Evolutionary conservation across 257 asterid genomes (phyloP), one percentile per base, ranked within the genome.

Genomic region (Nyctanthes arbortristis): DNA sequence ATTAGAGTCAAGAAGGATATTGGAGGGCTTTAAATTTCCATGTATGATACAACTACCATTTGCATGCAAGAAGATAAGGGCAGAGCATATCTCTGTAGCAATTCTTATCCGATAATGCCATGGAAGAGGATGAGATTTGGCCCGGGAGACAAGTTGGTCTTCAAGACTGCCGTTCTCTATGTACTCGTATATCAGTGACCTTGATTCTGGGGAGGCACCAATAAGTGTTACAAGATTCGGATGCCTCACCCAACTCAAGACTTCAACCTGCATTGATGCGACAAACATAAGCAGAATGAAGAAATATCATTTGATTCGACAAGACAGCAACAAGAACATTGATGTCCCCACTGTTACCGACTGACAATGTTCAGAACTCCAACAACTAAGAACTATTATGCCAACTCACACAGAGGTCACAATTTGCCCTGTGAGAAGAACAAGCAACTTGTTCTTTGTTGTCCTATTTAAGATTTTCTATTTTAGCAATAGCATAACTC

Each of bases 61-160:
- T 71, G 82, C 79, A 67, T 87, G 94, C 77, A 90, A 77, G 82
- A 90, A 90, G 73, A 85, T 52, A 66, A 93, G 92, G 80, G 84
- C 84, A 59, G 85, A 78, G 78, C 97, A 88, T 64, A 79, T 80
- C 47, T 90, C 97, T 12, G 65, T 70, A 54, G 89, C 90, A 57
- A 93, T 89, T 81, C 83, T 87, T 34, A 93, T 79, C 49, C 98
- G 92, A 67, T 84, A 70, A 74, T 87, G 86, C 97, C 97, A 93
- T 55, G 85, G 74, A 77, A 93, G 90, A 68, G 78, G 75, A 16
- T 63, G 78, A 33, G 74, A 65, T 85, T 87, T 87, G 69, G 71
- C 74, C 20, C 58, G 73, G 60, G 67, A 39, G 61, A 86, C 72
- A 72, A 93, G 88, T 79, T 80, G 81, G 83, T 80, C 86, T 79